Base-by-base conservation (phyloP, 352 stramenopile species). In the Pythium biforme region DNA sequence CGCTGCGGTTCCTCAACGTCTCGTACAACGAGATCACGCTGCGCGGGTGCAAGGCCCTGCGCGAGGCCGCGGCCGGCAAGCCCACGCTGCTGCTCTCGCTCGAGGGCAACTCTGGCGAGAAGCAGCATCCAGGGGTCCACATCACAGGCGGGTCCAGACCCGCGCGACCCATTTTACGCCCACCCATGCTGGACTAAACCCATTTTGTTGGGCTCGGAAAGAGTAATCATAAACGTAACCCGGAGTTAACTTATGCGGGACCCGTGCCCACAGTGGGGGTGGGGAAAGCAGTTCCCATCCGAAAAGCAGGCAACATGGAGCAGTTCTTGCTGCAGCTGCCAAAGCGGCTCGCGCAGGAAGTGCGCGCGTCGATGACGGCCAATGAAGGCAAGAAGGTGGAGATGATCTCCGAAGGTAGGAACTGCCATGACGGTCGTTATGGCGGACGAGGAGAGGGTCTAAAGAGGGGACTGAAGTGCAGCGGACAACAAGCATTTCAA, bases 401-500 rank as follows among this genome's bases (percentile, higher is more conserved):
- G 54, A 85, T 94, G 72, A 75, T 94, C 27, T 83, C 86, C 10
- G 81, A 73, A 53, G 84, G 86, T 94, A 54, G 17, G 78, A 72
- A 11, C 19, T 22, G 43, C n/a, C n/a, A n/a, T n/a, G n/a, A n/a
- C 7, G 31, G 31, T 11, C 8, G 31, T 37, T 37, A 5, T 2
- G 14, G 1, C 31, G n/a, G n/a, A n/a, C n/a, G n/a, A n/a, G n/a
- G n/a, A n/a, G n/a, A n/a, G n/a, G n/a, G n/a, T n/a, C n/a, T n/a
- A n/a, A n/a, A n/a, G n/a, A n/a, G n/a, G n/a, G n/a, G n/a, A n/a
- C n/a, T n/a, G n/a, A n/a, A n/a, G n/a, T n/a, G 39, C 59, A 95
- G 86, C 84, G 19, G 86, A 95, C 75, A 95, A 94, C 58, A 91
- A 92, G 45, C 80, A 93, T 68, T 94, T 95, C 68, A 90, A 74